These are phyloP conservation scores for Pelargonium australe DNA, from an alignment of 441 rosid genomes.

Conservation along the genomic window DNA sequence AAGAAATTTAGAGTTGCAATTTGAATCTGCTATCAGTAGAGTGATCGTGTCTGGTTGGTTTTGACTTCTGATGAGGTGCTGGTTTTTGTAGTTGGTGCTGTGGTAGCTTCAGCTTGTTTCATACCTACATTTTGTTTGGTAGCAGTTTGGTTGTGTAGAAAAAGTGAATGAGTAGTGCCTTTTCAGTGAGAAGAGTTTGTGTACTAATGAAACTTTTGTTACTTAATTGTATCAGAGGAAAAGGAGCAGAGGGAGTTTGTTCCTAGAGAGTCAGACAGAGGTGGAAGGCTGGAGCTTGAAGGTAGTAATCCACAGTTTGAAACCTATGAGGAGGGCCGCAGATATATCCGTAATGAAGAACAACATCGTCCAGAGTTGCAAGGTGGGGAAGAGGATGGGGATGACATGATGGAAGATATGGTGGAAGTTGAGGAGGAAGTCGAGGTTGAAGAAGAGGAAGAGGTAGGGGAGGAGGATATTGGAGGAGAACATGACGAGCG, in stretches of 20 bases:
- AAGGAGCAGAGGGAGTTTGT: background rate
- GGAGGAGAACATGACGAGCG: background rate
- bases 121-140: background rate
- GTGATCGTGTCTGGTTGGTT: too few species aligned
- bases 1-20: too few species aligned
- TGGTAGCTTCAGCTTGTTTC: background rate
- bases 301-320: constrained; percentile 1
- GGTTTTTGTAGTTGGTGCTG: background rate
- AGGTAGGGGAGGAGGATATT: constrained; percentile 5
- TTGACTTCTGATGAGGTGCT: background rate
- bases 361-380: background rate
- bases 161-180: background rate
- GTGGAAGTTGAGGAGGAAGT: constrained; percentile 5
- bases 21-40: too few species aligned
- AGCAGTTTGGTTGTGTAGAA: background rate
- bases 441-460: constrained; percentile 9
- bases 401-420: constrained; percentile 5
- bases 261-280: background rate
- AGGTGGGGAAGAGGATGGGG: constrained; percentile 2
- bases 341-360: background rate
- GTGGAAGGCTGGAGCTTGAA: background rate
- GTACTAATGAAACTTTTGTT: background rate
- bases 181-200: background rate
- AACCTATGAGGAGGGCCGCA: background rate
- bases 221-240: background rate